Evolutionary conservation across 2,329 filamentous ascomycete genomes (phyloP), one percentile per base, ranked within the genome.

Genomic region (Hyphodiscus sp.): DNA sequence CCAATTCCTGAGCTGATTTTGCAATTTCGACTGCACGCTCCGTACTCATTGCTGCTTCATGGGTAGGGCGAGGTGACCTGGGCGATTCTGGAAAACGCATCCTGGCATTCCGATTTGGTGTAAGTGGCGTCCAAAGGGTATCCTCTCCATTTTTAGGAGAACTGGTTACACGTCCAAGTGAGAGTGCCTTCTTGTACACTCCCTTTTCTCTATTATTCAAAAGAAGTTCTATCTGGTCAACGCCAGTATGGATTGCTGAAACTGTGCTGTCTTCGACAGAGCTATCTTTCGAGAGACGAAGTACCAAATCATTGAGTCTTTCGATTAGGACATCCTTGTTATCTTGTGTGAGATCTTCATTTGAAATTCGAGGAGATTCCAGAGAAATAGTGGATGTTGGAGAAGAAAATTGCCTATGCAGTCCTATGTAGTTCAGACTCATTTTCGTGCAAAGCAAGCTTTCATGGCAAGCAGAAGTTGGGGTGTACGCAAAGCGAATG

Each of bases 1-100:
- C 77, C 2, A 85, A 67, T 57, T 72, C 73, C 45, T 77, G 69
- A 18, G 72, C 72, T 53, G 71, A 70, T 41, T 61, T 63, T 11
- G 69, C 66, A 19, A 76, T 58, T 54, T 67, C 63, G 51, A 61
- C 58, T 20, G 73, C 71, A 58, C 73, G 67, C 53, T 60, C 20
- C 59, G 64, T 20, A 20, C 54, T 49, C n/a, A 55, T 52, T 20
- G 43, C 20, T 13, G 50, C 13, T 23, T 20, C 20, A 15, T 51
- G 52, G 11, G 46, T 20, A 45, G 42, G n/a, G 20, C 23, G 30
- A 42, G 45, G 45, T 1, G 45, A 15, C 2, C 16, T 46, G 20
- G 26, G 18, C 13, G 50, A 46, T 10, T 45, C 18, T 15, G 59
- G 63, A 23, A 61, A 49, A 18, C 52, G 51, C 57, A 61, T 57